Evolutionary conservation across 441 rosid genomes (phyloP).

Genomic region (Viola pubescens): DNA sequence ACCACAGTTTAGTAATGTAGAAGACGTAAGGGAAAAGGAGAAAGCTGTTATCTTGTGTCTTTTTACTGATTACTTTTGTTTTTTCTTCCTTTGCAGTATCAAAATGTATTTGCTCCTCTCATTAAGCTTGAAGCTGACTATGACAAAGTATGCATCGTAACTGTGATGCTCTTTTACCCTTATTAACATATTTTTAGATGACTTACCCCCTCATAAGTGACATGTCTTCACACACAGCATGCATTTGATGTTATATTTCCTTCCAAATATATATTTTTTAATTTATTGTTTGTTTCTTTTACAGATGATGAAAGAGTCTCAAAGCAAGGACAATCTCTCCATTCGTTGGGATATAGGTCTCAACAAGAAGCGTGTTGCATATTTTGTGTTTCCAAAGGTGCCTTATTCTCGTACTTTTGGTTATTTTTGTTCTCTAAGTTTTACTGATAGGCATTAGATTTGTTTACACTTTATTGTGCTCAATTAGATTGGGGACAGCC

Average conservation of each 20-base stretch:
- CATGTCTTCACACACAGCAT: no score
- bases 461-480: no score
- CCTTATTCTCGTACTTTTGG: conserved; percentile 11
- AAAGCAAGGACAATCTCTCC: conserved; percentile 95
- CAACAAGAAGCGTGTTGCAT: conserved; percentile 93
- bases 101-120: conserved; percentile 99
- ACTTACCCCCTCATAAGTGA: background rate
- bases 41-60: background rate
- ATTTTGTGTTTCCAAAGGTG: conserved; percentile 97
- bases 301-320: conserved; percentile 99
- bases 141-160: conserved; percentile 61
- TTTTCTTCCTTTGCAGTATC: conserved; percentile 59
- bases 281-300: conserved; percentile 1
- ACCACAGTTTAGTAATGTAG: background rate
- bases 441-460: background rate
- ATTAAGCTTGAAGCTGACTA: conserved; percentile 99
- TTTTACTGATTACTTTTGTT: conserved; percentile 12
- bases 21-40: no score
- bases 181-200: background rate
- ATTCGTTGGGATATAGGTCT: conserved; percentile 98
- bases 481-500: no score
- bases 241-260: no score
- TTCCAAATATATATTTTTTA: no score
- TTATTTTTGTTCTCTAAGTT: background rate
- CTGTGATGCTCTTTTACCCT: conserved; percentile 4